Conservation (phyloP, 345 rosid species). For the Pugionium cornutum region DNA sequence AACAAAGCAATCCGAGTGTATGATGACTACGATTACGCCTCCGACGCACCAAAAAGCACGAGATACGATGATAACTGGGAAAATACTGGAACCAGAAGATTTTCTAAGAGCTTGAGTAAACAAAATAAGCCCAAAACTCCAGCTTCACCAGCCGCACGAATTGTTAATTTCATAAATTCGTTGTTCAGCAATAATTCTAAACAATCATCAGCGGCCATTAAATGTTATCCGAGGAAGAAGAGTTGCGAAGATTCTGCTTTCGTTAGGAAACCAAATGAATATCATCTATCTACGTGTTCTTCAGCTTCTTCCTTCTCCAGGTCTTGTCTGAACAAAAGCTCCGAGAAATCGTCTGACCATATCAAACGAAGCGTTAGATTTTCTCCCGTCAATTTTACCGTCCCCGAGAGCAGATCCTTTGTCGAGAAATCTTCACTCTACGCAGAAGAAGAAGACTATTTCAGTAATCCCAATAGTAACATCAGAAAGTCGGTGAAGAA, state of each 20-base stretch:
- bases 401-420: constrained; percentile 15
- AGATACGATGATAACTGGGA: constrained; percentile 44
- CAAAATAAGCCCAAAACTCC: no score
- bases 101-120: no score
- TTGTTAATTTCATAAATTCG: no score
- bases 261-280: constrained; percentile 36
- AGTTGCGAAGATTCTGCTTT: constrained; percentile 35
- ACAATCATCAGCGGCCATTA: constrained; percentile 41
- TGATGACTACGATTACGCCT: constrained; percentile 32
- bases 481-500: constrained; percentile 45
- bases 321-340: constrained; percentile 71
- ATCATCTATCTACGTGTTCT: constrained; percentile 63
- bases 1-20: constrained; percentile 37
- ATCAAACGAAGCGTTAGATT: constrained; percentile 66
- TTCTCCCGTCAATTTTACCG: constrained; percentile 68
- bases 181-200: constrained; percentile 29
- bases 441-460: constrained; percentile 51
- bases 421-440: background rate
- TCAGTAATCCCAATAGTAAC: background rate
- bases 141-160: no score
- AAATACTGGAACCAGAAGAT: constrained; percentile 43
- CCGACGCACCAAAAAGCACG: constrained; percentile 43
- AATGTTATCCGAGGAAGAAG: constrained; percentile 40
- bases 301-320: constrained; percentile 84
- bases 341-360: constrained; percentile 59